Conservation (phyloP, 495 filamentous ascomycete species). For the Podospora tetraspora region DNA sequence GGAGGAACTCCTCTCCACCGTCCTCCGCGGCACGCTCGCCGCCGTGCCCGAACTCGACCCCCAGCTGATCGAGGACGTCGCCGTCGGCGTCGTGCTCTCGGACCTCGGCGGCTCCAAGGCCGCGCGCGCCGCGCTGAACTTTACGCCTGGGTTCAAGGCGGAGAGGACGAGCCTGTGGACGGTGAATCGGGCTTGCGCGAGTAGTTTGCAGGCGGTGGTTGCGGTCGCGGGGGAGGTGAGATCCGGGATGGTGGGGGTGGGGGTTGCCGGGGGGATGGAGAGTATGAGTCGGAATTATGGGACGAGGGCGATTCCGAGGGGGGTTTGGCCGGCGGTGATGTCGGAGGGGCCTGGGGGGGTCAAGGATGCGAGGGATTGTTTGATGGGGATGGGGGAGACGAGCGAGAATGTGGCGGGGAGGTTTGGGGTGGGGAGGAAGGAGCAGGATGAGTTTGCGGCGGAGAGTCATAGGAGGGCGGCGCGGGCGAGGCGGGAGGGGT, state of each 20-base stretch:
- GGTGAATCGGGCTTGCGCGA: slow-evolving; percentile 80
- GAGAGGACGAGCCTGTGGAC: slow-evolving; percentile 68
- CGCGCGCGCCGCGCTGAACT: slow-evolving; percentile 82
- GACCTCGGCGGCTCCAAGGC: slow-evolving; percentile 90
- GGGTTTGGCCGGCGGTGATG: slow-evolving; percentile 71
- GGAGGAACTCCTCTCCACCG: slow-evolving; percentile 76
- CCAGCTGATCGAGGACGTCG: slow-evolving; percentile 67
- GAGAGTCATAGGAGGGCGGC: slow-evolving; percentile 66
- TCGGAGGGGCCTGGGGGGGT: slow-evolving; percentile 56
- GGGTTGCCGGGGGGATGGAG: slow-evolving; percentile 87
- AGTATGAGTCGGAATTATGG: slow-evolving; percentile 91
- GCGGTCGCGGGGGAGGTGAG: slow-evolving; percentile 65
- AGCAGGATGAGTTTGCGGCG: slow-evolving; percentile 80
- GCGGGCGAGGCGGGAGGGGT: slow-evolving; percentile 59
- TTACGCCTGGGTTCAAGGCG: slow-evolving; percentile 61
- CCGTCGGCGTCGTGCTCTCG: slow-evolving; percentile 80
- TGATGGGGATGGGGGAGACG: slow-evolving; percentile 94
- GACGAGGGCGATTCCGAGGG: slow-evolving; percentile 70
- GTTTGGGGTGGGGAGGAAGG: slow-evolving; percentile 65
- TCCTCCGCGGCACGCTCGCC: slow-evolving; percentile 76
- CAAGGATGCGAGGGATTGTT: slow-evolving; percentile 72
- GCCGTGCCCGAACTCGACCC: slow-evolving; percentile 71
- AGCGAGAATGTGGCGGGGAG: slow-evolving; percentile 80
- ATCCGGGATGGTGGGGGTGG: slow-evolving; percentile 65
- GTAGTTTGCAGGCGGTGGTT: slow-evolving; percentile 69